phyloP scores from a whole-genome alignment of 1,284 basidiomycete genomes.

The Pseudozyma sp. region DNA sequence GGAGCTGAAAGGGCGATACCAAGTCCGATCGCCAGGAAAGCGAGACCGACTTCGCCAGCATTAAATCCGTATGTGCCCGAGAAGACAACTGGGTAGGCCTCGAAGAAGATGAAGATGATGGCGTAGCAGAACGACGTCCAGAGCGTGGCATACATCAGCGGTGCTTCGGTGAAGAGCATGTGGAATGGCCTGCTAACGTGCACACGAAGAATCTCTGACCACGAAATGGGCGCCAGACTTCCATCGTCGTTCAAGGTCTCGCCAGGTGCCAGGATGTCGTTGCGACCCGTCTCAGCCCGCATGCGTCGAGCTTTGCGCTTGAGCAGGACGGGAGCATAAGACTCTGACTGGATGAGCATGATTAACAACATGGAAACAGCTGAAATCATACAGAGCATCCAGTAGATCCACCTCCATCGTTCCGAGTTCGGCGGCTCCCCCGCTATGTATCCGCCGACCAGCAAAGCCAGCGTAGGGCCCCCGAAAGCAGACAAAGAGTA shows the following conservation, averaged over 20 bases:
- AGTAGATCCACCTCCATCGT: slow-evolving; percentile 52
- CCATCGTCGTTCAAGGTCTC: slow-evolving; percentile 19
- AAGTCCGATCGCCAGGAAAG: slow-evolving; percentile 43
- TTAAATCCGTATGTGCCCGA: slow-evolving; percentile 48
- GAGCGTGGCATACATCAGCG: slow-evolving; percentile 44
- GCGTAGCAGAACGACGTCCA: slow-evolving; percentile 50
- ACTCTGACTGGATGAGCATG: slow-evolving; percentile 29
- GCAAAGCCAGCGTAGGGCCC: slow-evolving; percentile 39
- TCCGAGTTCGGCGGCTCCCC: slow-evolving; percentile 13
- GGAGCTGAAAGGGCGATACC: slow-evolving; percentile 44
- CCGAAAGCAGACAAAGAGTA: slow-evolving; percentile 47
- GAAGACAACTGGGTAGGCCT: slow-evolving; percentile 50
- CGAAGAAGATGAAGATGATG: slow-evolving; percentile 53
- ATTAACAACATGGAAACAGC: slow-evolving; percentile 28
- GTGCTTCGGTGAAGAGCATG: slow-evolving; percentile 44
- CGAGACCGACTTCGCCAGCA: slow-evolving; percentile 43
- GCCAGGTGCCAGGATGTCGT: slow-evolving; percentile 26
- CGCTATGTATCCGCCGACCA: slow-evolving; percentile 35
- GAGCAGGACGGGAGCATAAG: slow-evolving; percentile 50
- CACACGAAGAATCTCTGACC: slow-evolving; percentile 31
- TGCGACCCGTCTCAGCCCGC: slow-evolving; percentile 15
- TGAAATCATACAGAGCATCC: slow-evolving; percentile 34
- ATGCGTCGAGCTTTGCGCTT: slow-evolving; percentile 23
- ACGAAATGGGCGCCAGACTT: slow-evolving; percentile 15
- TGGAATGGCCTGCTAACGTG: slow-evolving; percentile 41